A percentile compares a stretch with the other conserved stretches of the same genome.
These are phyloP conservation scores for Omphalotus olearius DNA, from an alignment of 1,284 basidiomycete species.

Conservation along the genomic window DNA sequence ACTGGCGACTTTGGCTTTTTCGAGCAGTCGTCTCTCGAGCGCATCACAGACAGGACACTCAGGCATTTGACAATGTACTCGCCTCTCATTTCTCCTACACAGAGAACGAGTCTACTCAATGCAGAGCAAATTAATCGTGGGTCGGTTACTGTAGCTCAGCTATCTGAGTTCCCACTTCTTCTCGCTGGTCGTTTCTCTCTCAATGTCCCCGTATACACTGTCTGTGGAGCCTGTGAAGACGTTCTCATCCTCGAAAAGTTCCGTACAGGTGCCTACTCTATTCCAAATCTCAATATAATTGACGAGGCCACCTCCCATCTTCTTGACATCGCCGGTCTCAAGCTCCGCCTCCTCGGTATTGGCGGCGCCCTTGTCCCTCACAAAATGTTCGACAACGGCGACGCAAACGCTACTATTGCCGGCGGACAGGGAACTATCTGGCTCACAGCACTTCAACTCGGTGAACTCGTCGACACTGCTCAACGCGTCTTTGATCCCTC, in stretches of 20 bases:
- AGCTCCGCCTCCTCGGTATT: conserved; percentile 89
- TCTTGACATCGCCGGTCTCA: conserved; percentile 90
- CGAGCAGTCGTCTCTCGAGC: conserved; percentile 77
- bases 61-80: conserved; percentile 97
- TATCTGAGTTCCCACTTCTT: conserved; percentile 93
- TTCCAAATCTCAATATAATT: conserved; percentile 87
- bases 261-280: conserved; percentile 75
- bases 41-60: conserved; percentile 93
- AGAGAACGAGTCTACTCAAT: conserved; percentile 77
- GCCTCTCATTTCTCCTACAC: conserved; percentile 83
- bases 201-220: conserved; percentile 90
- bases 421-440: conserved; percentile 99
- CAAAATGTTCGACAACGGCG: conserved; percentile 97
- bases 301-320: conserved; percentile 93
- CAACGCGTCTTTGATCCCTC: conserved; percentile 90
- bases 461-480: conserved; percentile 96
- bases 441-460: conserved; percentile 96
- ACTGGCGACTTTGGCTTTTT: conserved; percentile 99
- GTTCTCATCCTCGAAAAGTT: conserved; percentile 91
- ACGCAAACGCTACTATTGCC: conserved; percentile 92
- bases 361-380: conserved; percentile 95
- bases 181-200: conserved; percentile 87
- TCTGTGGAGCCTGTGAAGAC: conserved; percentile 98
- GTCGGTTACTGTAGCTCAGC: conserved; percentile 64
- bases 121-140: conserved; percentile 68